Base-by-base conservation (phyloP, 202 grass and related monocot genomes). In the Digitaria exilis region DNA sequence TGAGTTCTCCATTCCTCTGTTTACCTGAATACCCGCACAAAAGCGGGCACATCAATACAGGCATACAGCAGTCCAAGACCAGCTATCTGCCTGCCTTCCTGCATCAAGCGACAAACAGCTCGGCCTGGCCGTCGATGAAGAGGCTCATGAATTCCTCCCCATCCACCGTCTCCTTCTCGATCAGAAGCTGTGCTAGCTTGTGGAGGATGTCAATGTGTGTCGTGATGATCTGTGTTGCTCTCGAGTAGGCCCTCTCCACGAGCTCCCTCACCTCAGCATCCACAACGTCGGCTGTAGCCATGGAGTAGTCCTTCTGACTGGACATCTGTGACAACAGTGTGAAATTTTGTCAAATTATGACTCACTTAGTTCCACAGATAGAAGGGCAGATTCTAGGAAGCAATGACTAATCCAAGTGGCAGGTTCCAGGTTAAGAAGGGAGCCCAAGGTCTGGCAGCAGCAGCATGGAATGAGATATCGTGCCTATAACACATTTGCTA, bases 111-210 rank as follows among this genome's bases (percentile, higher is more conserved):
- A 99, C 89, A 60, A 90, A 99, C 57, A 99, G 60, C 88, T 96
- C 89, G 2, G 96, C 91, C 30, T 99, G 84, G 49, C 96, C 93
- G 7, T 99, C 96, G n/a, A 99, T 99, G 81, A 99, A 99, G 30
- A 99, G 75, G 84, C 93, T 99, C 93, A 94, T 92, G 91, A 99
- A 96, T 84, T 99, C 93, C 78, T 99, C 96, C 0, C 96, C 96
- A 26, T 99, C 96, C 32, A 99, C 96, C 0, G 91, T 90, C 85
- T 99, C 96, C 85, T 99, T 96, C 87, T 99, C 96, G 4, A 99
- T 96, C 37, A 99, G 89, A 82, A 99, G 93, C 39, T 96, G 89
- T 3, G 96, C 89, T 0, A 99, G 88, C 85, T 90, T 94, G 78
- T 99, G 91, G 57, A 99, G 96, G 89, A 99, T 94, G 59, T 96